Conservation (phyloP, 177 flowering plant species). For the Vitis hybrid region DNA sequence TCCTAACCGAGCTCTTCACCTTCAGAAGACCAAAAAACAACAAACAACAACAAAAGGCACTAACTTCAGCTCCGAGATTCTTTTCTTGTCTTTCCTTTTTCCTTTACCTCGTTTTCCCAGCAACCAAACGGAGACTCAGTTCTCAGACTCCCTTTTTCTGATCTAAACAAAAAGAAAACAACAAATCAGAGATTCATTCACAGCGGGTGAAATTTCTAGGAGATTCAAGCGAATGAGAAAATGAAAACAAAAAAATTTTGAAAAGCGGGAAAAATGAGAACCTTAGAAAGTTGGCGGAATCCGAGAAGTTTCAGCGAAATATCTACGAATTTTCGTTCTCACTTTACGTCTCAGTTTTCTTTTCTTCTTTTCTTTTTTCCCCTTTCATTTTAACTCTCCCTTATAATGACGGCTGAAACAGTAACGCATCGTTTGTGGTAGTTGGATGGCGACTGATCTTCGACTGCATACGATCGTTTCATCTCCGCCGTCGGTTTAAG, state of each 20-base stretch:
- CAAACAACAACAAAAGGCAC: background rate
- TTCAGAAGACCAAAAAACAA: slow-evolving; percentile 1
- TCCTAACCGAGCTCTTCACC: background rate
- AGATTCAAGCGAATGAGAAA: background rate
- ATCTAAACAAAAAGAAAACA: background rate
- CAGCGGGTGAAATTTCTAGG: background rate
- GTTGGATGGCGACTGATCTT: slow-evolving; percentile 1
- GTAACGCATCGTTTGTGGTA: background rate
- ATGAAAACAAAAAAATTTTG: background rate
- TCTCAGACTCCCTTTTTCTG: background rate
- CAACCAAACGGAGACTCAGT: slow-evolving; percentile 8
- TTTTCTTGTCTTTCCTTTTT: background rate
- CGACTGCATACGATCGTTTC: background rate
- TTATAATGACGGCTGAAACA: slow-evolving; percentile 4
- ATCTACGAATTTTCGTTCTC: slow-evolving; percentile 27
- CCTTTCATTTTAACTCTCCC: background rate
- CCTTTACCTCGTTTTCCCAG: slow-evolving; percentile 8
- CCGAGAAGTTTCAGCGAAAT: slow-evolving; percentile 27
- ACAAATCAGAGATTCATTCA: background rate
- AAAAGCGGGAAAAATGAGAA: slow-evolving; percentile 20
- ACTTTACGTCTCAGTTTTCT: background rate
- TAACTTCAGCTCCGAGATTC: background rate
- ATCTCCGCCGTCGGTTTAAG: background rate
- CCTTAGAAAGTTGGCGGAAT: background rate
- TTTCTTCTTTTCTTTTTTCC: background rate